Evolutionary conservation across 768 basidiomycete genomes (phyloP), one percentile per base, ranked within the genome.

Genomic region (Phylloporus rhodoxanthus): DNA sequence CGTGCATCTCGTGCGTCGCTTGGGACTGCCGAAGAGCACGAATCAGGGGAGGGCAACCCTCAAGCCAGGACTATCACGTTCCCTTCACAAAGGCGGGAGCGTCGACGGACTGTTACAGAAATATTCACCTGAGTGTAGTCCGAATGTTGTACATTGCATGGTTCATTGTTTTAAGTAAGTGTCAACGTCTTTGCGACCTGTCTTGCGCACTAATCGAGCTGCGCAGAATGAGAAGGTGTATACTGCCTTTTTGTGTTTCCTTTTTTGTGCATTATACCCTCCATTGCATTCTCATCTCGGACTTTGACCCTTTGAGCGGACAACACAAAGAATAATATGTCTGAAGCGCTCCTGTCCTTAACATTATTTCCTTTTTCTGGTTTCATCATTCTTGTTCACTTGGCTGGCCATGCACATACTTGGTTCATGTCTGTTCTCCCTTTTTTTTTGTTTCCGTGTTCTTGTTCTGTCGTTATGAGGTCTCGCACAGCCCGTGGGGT

Each of bases 21-120:
- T 13, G 71, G 74, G 52, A 58, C 68, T 5, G 54, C 51, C 36
- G 65, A 68, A 40, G 65, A 55, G 28, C 60, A 48, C 15, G 59
- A 68, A 56, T 25, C 63, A 47, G 46, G 65, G 65, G 59, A 70
- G 11, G 39, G 52, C 13, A 55, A 53, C 11, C 55, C 66, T 71
- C 59, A 77, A 71, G 55, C 68, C 11, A 68, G 61, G 53, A 75
- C 73, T 7, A 62, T 71, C 45, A 36, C 61, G 51, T 45, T 68
- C 46, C 55, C 65, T 54, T 51, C 65, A 45, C 53, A 66, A 57
- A 50, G 69, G 38, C 66, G 65, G 52, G 75, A 77, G 49, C 68
- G 77, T n/a, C 67, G 76, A 43, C 67, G 75, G 30, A 78, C 76
- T 30, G 70, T 78, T 38, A 76, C 74, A n/a, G 76, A 78, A 54